These are phyloP conservation scores for Prunus mume DNA, from an alignment of 306 rosid species.

Conservation along the genomic window DNA sequence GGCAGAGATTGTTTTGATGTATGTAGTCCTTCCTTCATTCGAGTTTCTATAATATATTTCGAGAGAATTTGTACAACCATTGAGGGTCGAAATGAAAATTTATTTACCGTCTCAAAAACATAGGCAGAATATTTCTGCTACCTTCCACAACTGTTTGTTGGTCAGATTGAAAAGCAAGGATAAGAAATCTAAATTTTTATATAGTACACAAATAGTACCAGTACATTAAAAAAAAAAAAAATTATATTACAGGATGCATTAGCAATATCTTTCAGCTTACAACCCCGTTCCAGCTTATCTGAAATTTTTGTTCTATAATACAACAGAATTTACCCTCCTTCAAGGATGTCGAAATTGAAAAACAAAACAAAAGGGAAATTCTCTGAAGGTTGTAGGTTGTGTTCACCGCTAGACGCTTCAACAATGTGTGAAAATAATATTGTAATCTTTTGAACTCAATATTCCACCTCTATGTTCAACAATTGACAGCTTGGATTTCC, in stretches of 20 bases:
- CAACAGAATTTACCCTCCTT: slow-evolving; percentile 25
- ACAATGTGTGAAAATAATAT: slow-evolving; percentile 13
- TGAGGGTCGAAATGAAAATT: background rate
- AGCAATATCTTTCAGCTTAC: slow-evolving; percentile 6
- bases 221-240: background rate
- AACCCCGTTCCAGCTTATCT: slow-evolving; percentile 7
- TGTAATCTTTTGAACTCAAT: slow-evolving; percentile 19
- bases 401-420: slow-evolving; percentile 22
- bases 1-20: background rate
- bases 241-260: background rate
- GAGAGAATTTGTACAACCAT: background rate
- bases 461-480: slow-evolving; percentile 10
- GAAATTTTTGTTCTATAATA: slow-evolving; percentile 18
- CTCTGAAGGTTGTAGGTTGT: slow-evolving; percentile 9
- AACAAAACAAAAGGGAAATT: background rate
- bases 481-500: slow-evolving; percentile 13
- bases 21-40: background rate
- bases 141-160: background rate
- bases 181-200: background rate
- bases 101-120: background rate
- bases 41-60: background rate
- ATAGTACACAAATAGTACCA: background rate
- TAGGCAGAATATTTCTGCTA: background rate
- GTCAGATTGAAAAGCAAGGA: background rate
- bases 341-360: slow-evolving; percentile 13